A percentile compares a stretch with the other conserved stretches of the same genome.
phyloP scores from a whole-genome alignment of 345 rosid genomes.

The Eucalyptus leucophloia region DNA sequence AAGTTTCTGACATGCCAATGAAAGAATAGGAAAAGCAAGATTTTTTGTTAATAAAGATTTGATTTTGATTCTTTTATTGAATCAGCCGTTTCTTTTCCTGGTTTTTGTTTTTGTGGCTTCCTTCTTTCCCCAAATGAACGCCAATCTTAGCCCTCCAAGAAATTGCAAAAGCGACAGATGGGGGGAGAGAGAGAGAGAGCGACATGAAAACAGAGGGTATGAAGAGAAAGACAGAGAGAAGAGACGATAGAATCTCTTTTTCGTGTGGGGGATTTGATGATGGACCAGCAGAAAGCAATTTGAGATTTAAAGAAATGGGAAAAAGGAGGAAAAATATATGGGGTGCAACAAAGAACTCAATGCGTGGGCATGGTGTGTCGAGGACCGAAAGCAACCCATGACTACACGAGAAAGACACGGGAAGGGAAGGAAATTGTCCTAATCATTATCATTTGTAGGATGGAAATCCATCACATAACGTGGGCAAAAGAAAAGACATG shows the following conservation, averaged over 20 bases:
- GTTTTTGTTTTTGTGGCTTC: not conserved
- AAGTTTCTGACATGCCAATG: conserved; percentile 19
- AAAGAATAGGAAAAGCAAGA: not conserved
- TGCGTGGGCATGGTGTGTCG: conserved; percentile 12
- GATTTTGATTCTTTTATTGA: not conserved
- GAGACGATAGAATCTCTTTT: not conserved
- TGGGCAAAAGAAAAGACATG: not conserved
- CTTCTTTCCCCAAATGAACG: not conserved
- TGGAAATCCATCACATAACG: not conserved
- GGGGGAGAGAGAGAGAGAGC: not conserved
- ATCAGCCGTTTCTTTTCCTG: not conserved
- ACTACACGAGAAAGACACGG: conserved; percentile 17
- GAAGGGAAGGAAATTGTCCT: not conserved
- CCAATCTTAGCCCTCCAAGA: not conserved
- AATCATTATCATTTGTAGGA: not conserved
- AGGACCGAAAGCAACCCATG: conserved; percentile 27
- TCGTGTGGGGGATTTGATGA: not conserved
- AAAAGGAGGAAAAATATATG: not conserved
- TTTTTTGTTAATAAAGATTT: not conserved
- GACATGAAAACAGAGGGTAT: not conserved
- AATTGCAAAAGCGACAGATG: not conserved
- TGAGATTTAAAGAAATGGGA: not conserved
- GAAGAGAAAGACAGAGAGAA: not conserved
- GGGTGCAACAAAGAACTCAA: not conserved
- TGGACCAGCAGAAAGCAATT: not conserved